Evolutionary conservation across 768 basidiomycete species (phyloP).

Genomic region (Leucosporidium scottii): DNA sequence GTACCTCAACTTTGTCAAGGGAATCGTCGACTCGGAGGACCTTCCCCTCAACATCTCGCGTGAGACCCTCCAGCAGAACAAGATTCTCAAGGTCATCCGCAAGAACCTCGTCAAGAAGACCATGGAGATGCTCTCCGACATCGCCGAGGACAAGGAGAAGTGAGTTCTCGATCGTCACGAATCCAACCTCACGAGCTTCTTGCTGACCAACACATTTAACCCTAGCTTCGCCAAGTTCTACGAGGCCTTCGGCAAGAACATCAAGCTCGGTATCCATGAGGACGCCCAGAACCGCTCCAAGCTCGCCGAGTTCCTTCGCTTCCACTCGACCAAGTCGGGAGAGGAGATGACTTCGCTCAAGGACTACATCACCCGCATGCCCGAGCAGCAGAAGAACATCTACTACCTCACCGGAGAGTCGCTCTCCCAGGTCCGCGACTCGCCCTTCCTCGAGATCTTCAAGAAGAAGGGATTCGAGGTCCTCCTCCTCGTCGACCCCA

Average conservation of each 20-base stretch:
- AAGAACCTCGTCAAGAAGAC: conserved; percentile 99
- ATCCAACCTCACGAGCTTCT: background rate
- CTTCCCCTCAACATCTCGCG: conserved; percentile 99
- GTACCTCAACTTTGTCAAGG: conserved; percentile 98
- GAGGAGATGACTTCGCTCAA: conserved; percentile 92
- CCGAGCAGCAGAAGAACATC: conserved; percentile 95
- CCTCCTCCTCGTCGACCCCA: conserved; percentile 93
- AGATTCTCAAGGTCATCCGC: conserved; percentile 99
- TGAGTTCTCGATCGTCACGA: conserved; percentile 39
- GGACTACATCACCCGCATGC: conserved; percentile 99
- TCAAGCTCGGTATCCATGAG: conserved; percentile 99
- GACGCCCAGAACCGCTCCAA: conserved; percentile 98
- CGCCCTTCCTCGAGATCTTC: conserved; percentile 97
- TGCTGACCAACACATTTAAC: background rate
- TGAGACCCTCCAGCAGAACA: conserved; percentile 99
- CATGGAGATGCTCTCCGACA: conserved; percentile 87
- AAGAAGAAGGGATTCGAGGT: conserved; percentile 99
- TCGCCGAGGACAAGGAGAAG: conserved; percentile 98
- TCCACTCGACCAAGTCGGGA: conserved; percentile 86
- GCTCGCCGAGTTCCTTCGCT: conserved; percentile 97
- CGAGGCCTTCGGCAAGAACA: conserved; percentile 91
- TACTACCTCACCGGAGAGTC: conserved; percentile 99
- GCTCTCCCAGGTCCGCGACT: conserved; percentile 78
- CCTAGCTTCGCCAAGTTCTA: conserved; percentile 82
- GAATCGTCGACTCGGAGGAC: conserved; percentile 99